Conservation (phyloP, 768 basidiomycete species). For the Boletus rubroflammeus region DNA sequence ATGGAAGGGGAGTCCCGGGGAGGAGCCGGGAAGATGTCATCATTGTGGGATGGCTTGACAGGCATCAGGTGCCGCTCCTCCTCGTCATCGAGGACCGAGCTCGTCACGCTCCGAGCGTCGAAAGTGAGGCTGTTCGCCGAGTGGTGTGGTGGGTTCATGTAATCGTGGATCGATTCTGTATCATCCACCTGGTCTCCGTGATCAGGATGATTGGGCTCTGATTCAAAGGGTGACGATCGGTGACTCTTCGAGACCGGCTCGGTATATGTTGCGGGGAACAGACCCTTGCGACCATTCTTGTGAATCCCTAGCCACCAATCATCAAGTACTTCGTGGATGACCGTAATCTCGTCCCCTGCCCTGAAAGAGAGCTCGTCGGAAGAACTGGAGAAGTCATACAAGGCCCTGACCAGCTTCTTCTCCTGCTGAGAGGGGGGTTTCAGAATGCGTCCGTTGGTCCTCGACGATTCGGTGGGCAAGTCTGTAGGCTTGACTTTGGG, state of each 20-base stretch:
- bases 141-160: conserved; percentile 21
- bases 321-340: conserved; percentile 77
- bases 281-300: conserved; percentile 57
- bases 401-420: conserved; percentile 58
- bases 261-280: conserved; percentile 80
- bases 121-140: conserved; percentile 23
- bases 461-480: conserved; percentile 23
- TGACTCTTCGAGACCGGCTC: conserved; percentile 36
- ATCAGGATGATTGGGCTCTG: conserved; percentile 18
- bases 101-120: conserved; percentile 41
- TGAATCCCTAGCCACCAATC: conserved; percentile 91
- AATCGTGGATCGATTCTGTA: conserved; percentile 17
- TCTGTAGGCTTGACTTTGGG: conserved; percentile 27
- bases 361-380: conserved; percentile 77
- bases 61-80: conserved; percentile 38
- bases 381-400: conserved; percentile 72
- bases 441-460: conserved; percentile 38
- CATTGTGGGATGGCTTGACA: conserved; percentile 24
- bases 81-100: conserved; percentile 41
- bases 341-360: conserved; percentile 69
- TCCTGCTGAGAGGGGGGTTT: conserved; percentile 50
- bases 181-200: conserved; percentile 24
- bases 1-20: conserved; percentile 9
- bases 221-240: conserved; percentile 33
- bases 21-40: conserved; percentile 22